These are phyloP conservation scores for Hericium alpestre DNA, from an alignment of 768 basidiomycete genomes.

Conservation along the genomic window DNA sequence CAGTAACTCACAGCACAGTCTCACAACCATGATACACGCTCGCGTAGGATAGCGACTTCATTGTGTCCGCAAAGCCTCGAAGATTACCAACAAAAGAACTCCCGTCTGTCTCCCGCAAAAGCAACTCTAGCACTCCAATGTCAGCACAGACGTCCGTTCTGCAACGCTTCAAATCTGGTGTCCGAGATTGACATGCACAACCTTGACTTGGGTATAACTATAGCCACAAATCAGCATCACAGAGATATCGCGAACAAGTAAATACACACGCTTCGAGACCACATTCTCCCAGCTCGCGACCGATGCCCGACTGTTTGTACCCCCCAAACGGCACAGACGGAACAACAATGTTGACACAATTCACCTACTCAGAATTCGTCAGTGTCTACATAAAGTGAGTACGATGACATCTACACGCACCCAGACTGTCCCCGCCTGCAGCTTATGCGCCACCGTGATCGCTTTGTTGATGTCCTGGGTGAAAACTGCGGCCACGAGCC, in stretches of 20 bases:
- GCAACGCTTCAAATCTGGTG: constrained; percentile 11
- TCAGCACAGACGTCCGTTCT: too few species aligned
- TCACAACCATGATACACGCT: too few species aligned
- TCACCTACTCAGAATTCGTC: constrained; percentile 23
- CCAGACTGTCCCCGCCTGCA: constrained; percentile 79
- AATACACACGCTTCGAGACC: constrained; percentile 38
- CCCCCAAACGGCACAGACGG: constrained; percentile 55
- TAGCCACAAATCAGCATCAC: neutral
- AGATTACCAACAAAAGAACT: too few species aligned
- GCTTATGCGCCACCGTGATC: constrained; percentile 54
- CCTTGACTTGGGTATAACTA: constrained; percentile 47
- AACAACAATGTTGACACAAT: constrained; percentile 34
- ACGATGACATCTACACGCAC: constrained; percentile 18
- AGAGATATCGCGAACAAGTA: neutral
- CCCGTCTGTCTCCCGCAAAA: too few species aligned
- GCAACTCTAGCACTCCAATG: too few species aligned
- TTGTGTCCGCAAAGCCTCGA: too few species aligned
- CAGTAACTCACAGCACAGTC: too few species aligned
- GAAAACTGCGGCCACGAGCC: constrained; percentile 81
- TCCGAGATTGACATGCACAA: constrained; percentile 47
- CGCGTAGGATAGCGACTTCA: too few species aligned
- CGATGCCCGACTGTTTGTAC: constrained; percentile 65
- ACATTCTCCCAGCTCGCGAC: constrained; percentile 58
- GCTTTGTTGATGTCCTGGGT: constrained; percentile 68
- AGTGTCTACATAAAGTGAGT: neutral